Conservation (phyloP, 2,329 filamentous ascomycete genomes). For the Calonectria ilicicola region DNA sequence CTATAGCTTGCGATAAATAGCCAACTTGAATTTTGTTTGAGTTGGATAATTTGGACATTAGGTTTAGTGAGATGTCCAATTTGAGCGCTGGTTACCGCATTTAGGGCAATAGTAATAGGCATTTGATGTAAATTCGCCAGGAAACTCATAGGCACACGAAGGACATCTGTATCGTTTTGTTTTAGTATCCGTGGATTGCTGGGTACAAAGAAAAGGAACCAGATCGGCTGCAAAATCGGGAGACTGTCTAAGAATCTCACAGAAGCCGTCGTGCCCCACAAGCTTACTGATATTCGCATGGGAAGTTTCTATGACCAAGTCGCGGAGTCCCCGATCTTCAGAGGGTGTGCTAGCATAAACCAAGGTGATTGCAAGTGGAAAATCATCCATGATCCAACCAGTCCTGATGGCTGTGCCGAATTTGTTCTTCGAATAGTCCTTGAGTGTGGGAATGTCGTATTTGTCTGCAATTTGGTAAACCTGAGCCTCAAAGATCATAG, state of each 20-base stretch:
- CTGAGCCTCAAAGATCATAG: conserved; percentile 26
- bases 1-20: too few relatives aligned
- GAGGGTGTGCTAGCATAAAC: conserved; percentile 19
- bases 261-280: conserved; percentile 14
- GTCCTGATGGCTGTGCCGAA: conserved; percentile 12
- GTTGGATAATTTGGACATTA: not conserved
- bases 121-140: not conserved
- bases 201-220: conserved; percentile 10
- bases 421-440: conserved; percentile 10
- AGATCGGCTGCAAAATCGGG: conserved; percentile 27
- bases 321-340: conserved; percentile 25
- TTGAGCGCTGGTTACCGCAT: not conserved
- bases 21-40: not conserved
- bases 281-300: conserved; percentile 15
- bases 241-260: conserved; percentile 18
- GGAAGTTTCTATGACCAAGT: conserved; percentile 20
- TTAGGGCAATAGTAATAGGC: not conserved
- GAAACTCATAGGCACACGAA: not conserved
- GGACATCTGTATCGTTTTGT: not conserved
- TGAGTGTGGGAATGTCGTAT: conserved; percentile 26
- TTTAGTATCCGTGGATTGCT: not conserved
- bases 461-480: conserved; percentile 32
- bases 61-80: not conserved
- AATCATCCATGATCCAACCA: conserved; percentile 28
- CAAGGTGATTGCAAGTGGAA: conserved; percentile 20